phyloP scores from a whole-genome alignment of 2,329 filamentous ascomycete species.

The Scedosporium dehoogii region DNA sequence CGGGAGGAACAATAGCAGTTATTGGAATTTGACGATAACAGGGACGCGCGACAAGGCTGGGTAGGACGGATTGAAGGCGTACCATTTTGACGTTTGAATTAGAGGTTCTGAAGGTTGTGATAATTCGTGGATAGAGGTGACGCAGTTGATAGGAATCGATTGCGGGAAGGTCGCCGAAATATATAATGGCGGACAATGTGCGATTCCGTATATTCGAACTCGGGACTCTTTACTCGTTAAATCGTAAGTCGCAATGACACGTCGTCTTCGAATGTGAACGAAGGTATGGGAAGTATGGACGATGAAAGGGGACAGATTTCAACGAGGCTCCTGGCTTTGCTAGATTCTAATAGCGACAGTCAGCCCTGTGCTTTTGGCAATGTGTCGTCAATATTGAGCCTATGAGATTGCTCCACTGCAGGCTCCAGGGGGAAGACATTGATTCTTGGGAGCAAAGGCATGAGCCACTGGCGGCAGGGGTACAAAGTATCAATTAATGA shows the following conservation, averaged over 20 bases:
- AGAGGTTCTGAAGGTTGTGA: background rate
- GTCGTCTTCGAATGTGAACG: background rate
- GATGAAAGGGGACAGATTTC: slow-evolving; percentile 5
- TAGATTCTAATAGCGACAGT: background rate
- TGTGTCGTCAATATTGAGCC: slow-evolving; percentile 4
- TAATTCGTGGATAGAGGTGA: background rate
- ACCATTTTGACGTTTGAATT: slow-evolving; percentile 12
- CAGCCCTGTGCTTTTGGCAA: slow-evolving; percentile 4
- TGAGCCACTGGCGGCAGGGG: background rate
- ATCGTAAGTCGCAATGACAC: background rate
- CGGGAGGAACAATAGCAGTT: background rate
- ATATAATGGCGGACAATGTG: background rate
- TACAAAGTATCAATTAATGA: background rate
- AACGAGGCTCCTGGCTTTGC: background rate
- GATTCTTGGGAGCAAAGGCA: no score
- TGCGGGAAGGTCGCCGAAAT: background rate
- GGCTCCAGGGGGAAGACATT: background rate
- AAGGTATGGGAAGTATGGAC: background rate
- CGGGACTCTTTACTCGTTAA: background rate
- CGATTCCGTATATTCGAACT: no score
- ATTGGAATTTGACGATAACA: background rate
- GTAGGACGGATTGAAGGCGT: background rate
- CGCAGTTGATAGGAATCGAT: background rate
- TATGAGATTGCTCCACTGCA: background rate
- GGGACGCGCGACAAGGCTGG: background rate